Evolutionary conservation across 1,284 basidiomycete species (phyloP).

Genomic region (Ganoderma leucocontextum): DNA sequence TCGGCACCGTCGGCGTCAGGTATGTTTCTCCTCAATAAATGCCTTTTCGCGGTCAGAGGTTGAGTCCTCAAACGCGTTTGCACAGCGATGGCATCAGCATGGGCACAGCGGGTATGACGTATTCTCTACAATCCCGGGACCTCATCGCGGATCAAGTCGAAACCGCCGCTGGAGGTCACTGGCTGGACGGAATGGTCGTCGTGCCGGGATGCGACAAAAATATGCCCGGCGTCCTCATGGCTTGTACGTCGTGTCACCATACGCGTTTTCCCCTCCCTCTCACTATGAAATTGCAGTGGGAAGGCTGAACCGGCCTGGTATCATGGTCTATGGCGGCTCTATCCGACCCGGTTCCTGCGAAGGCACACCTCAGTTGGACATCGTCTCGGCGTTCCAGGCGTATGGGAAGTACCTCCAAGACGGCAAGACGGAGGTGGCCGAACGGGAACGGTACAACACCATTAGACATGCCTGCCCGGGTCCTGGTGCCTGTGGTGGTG

Average conservation of each 20-base stretch:
- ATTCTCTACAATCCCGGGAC: slow-evolving; percentile 95
- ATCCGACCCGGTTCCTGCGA: slow-evolving; percentile 92
- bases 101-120: slow-evolving; percentile 93
- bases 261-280: slow-evolving; percentile 27
- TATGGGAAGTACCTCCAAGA: slow-evolving; percentile 94
- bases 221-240: slow-evolving; percentile 96
- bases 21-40: slow-evolving; percentile 14
- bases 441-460: slow-evolving; percentile 83
- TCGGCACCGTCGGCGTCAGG: slow-evolving; percentile 94
- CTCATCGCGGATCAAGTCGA: slow-evolving; percentile 97
- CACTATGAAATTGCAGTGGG: slow-evolving; percentile 64
- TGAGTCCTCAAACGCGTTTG: not conserved
- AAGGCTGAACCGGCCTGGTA: slow-evolving; percentile 90
- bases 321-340: slow-evolving; percentile 98
- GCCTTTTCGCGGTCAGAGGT: not conserved
- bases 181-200: slow-evolving; percentile 98
- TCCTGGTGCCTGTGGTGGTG: slow-evolving; percentile 95
- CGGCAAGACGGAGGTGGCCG: slow-evolving; percentile 85
- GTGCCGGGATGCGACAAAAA: slow-evolving; percentile 98
- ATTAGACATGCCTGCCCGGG: slow-evolving; percentile 94
- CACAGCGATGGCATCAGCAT: slow-evolving; percentile 93
- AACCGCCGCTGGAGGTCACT: slow-evolving; percentile 96
- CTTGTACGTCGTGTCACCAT: slow-evolving; percentile 65
- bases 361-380: slow-evolving; percentile 83
- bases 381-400: slow-evolving; percentile 95